Evolutionary conservation across 768 basidiomycete species (phyloP), one percentile per base, ranked within the genome.

Genomic region (Hirschioporus abietinus): DNA sequence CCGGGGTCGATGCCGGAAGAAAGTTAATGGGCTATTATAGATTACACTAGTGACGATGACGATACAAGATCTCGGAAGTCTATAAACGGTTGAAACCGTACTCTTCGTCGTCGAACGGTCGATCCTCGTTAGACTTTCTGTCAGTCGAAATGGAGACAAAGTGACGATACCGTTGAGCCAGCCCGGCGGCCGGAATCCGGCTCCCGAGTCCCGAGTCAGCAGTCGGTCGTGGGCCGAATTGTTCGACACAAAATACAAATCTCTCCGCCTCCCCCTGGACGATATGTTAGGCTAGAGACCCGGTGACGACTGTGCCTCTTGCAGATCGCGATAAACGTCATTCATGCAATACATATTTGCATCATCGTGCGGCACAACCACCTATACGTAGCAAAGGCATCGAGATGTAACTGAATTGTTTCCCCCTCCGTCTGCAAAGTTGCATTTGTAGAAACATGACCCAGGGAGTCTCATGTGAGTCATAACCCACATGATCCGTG

Each of bases 61-160:
- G 30, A 30, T 30, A 30, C 30, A 30, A 30, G 30, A 30, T 30
- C 30, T 30, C 30, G 8, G 30, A 8, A 30, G 8, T 30, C 30
- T 30, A 30, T 30, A 3, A 30, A 30, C 2, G 30, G 30, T 8
- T 30, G 30, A 30, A 30, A 30, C 30, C 30, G 30, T 30, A 2
- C 30, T 30, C 30, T 30, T 30, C 30, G 30, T 30, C 30, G 30
- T 30, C 30, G 30, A 2, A 30, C 26, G 26, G 42, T 35, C 9
- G 63, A 36, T 60, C 30, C 60, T 61, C 26, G 34, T 67, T 63
- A 65, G 59, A 62, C 64, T 52, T 66, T 20, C 42, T 52, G 42
- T 15, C 15, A 20, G 12, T 52, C 42, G 42, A 10, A 15, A 20
- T 15, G 20, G 20, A 15, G 5, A 52, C 12, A 15, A 20, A 52